A percentile compares a stretch with the other conserved stretches of the same genome.
Conservation (phyloP, 805 yeast species). For the Ogataea zsoltii region DNA sequence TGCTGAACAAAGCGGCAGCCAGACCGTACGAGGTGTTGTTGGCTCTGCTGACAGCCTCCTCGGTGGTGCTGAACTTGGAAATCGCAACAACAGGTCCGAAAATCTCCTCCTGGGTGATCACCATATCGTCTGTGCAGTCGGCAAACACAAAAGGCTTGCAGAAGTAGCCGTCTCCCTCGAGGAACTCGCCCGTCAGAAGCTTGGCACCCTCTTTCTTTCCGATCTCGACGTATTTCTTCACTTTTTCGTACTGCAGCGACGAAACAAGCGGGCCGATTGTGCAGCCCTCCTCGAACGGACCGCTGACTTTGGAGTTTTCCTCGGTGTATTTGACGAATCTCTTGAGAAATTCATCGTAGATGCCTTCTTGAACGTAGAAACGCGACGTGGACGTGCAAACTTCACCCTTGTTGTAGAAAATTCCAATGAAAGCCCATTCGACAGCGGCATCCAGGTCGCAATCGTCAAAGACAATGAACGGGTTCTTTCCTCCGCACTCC, state of each 20-base stretch:
- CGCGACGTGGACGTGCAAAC: slow-evolving; percentile 50
- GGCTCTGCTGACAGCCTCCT: slow-evolving; percentile 65
- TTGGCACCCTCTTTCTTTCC: slow-evolving; percentile 75
- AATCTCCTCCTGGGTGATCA: slow-evolving; percentile 69
- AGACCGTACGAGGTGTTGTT: slow-evolving; percentile 72
- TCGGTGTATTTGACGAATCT: slow-evolving; percentile 39
- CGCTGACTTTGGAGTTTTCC: slow-evolving; percentile 54
- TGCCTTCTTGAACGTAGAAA: slow-evolving; percentile 43
- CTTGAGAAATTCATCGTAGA: slow-evolving; percentile 43
- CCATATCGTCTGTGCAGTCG: slow-evolving; percentile 64
- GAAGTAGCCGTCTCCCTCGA: slow-evolving; percentile 65
- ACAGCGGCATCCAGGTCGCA: slow-evolving; percentile 53
- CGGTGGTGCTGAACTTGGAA: slow-evolving; percentile 62
- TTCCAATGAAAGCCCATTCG: slow-evolving; percentile 51
- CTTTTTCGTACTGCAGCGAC: slow-evolving; percentile 62
- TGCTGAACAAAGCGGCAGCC: slow-evolving; percentile 77
- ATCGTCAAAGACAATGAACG: slow-evolving; percentile 52
- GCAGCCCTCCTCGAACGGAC: slow-evolving; percentile 66
- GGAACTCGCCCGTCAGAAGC: slow-evolving; percentile 62
- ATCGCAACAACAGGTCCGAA: slow-evolving; percentile 80
- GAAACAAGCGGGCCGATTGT: slow-evolving; percentile 79
- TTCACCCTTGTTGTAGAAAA: slow-evolving; percentile 49
- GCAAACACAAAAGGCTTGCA: slow-evolving; percentile 71
- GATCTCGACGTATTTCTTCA: slow-evolving; percentile 61
- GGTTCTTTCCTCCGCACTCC: slow-evolving; percentile 65